A percentile compares a stretch with the other conserved stretches of the same genome.
Evolutionary conservation across 179 eudicot species (phyloP).

Genomic region (Patellifolia procumbens): DNA sequence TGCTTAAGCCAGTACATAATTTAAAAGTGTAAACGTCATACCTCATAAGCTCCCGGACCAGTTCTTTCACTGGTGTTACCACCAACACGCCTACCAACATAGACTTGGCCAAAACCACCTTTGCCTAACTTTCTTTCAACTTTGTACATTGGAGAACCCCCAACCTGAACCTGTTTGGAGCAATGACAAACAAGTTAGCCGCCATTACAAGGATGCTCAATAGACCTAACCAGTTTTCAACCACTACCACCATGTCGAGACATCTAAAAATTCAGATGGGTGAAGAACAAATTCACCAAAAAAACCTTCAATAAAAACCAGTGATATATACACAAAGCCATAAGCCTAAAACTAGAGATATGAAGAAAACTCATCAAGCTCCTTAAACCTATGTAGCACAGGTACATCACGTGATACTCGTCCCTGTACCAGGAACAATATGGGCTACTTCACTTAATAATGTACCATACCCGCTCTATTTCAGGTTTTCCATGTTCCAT

Average conservation of each 20-base stretch:
- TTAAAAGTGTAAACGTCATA: conserved; percentile 19
- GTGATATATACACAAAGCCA: neutral
- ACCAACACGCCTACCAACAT: conserved; percentile 71
- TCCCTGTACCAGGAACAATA: no score
- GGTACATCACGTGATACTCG: no score
- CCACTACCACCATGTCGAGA: neutral
- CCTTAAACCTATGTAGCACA: no score
- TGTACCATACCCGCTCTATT: no score
- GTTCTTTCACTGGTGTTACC: conserved; percentile 63
- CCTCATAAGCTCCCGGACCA: conserved; percentile 78
- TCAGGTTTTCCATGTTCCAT: no score
- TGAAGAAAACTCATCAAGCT: neutral
- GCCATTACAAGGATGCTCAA: neutral
- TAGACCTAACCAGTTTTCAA: no score
- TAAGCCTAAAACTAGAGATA: neutral
- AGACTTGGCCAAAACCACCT: conserved; percentile 93
- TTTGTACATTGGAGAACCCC: conserved; percentile 71
- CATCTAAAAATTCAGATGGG: no score
- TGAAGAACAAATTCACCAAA: neutral
- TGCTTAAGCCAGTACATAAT: neutral
- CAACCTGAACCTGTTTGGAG: conserved; percentile 68
- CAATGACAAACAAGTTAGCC: neutral
- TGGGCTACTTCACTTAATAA: no score
- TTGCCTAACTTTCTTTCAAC: conserved; percentile 82
- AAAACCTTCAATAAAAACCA: neutral